Evolutionary conservation across 495 filamentous ascomycete genomes (phyloP), one percentile per base, ranked within the genome.

Genomic region (Chaetomium tenue): DNA sequence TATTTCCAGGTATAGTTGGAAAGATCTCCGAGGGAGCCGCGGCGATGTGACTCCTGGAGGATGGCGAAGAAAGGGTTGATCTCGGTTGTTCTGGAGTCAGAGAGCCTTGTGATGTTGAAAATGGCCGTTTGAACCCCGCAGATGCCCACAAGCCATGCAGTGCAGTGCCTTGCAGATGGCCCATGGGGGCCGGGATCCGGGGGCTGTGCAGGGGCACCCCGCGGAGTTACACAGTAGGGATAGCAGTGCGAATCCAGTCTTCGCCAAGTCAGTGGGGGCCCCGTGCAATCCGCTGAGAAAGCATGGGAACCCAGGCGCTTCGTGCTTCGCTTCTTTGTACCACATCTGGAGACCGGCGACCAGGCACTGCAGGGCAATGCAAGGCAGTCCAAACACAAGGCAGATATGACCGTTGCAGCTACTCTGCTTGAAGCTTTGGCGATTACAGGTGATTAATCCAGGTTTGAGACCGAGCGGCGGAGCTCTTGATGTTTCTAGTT

Each of bases 251-350:
- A 12, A 11, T 8, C 33, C 33, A 37, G 33, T 11, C 33, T 9
- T 8, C 33, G 23, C 52, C 26, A 42, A n/a, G 47, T 12, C 20
- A 22, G 30, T 25, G 26, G 63, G 58, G 44, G 22, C 70, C 68
- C 48, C 68, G 68, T 70, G 78, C 77, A n/a, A 47, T 3, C 18
- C 7, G 33, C 18, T n/a, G 44, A 12, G 9, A 37, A 9, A 12
- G 33, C 48, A 22, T 20, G 42, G 28, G 28, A 2, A 3, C 28
- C 28, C 28, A 11, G 16, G 33, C 8, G 40, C 40, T 11, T 44
- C 40, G 40, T 18, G 40, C 15, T 44, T 55, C 44, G 18, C 52
- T 60, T 20, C 1, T 20, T 40, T 2, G 39, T 22, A 11, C 58
- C 37, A 18, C 9, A 62, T 20, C 22, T 33, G 23, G 53, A 23